Base-by-base conservation (phyloP, 305 asterid species). In the Fraxinus greggii region DNA sequence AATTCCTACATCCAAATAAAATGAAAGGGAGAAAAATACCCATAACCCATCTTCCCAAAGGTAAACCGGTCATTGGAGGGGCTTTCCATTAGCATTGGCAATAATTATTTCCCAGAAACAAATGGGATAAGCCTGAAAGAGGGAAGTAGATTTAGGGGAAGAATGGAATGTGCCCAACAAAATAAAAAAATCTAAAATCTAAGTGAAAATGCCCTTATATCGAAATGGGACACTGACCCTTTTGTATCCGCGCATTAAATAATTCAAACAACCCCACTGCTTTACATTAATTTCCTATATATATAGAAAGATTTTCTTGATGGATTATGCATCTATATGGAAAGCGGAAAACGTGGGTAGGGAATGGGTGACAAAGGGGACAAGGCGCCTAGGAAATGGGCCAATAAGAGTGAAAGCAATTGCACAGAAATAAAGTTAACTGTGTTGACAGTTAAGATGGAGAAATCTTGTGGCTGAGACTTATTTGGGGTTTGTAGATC, bases 21-120 rank as follows among this genome's bases (percentile, higher is more conserved):
- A 38, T 28, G 3, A 65, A 3, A 73, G 70, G 72, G 42, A 83
- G 29, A 75, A 69, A 79, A 21, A 70, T 88, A 95, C 99, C 99
- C 99, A 88, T 90, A 93, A 83, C 98, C 97, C 99, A 94, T 94
- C 93, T 93, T 94, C 86, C 99, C 99, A 81, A 92, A 95, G 84
- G 95, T 94, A 36, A 89, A 97, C 74, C 99, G 95, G 86, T 92
- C 98, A 89, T 81, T 82, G 69, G 91, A 86, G 87, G 51, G 86
- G 84, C 88, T 94, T 81, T 92, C 99, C 99, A 95, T 92, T 40
- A 86, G 91, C 90, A 88, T 87, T 79, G 80, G 83, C 80, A 82
- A 82, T 36, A 76, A 79, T 72, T 69, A 36, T 24, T 33, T 6
- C 29, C 81, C 67, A 48, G 70, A 31, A 76, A 78, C 79, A 54